Conservation (phyloP, 495 filamentous ascomycete genomes). For the Xylaria intraflava region DNA sequence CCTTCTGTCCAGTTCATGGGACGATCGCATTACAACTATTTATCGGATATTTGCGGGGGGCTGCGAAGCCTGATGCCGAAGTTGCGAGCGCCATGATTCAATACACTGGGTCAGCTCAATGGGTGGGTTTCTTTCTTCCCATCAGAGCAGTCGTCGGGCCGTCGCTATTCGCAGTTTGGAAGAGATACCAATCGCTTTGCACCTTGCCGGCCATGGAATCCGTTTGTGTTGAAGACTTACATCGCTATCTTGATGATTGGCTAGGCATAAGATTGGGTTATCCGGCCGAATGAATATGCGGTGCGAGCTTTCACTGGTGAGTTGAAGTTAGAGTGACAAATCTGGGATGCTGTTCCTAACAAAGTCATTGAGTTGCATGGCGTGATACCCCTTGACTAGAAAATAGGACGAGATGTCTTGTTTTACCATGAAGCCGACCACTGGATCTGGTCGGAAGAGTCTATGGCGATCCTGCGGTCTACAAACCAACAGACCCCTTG, state of each 20-base stretch:
- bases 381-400: background rate
- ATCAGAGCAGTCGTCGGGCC: too few species aligned
- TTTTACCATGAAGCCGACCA: background rate
- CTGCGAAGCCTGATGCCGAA: too few species aligned
- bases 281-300: background rate
- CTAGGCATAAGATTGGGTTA: background rate
- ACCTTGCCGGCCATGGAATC: background rate
- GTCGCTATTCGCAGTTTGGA: too few species aligned
- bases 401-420: background rate
- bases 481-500: background rate
- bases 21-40: too few species aligned
- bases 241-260: background rate
- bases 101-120: too few species aligned
- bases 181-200: background rate
- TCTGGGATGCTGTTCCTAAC: background rate
- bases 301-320: background rate
- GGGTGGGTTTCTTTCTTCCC: too few species aligned
- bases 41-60: too few species aligned
- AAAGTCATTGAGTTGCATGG: background rate
- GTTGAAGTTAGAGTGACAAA: background rate
- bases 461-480: background rate
- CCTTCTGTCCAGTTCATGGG: too few species aligned
- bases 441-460: background rate
- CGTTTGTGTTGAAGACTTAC: background rate
- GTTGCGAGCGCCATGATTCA: too few species aligned